Evolutionary conservation across 2,329 filamentous ascomycete genomes (phyloP), one percentile per base, ranked within the genome.

Genomic region (Albifimbria verrucaria): DNA sequence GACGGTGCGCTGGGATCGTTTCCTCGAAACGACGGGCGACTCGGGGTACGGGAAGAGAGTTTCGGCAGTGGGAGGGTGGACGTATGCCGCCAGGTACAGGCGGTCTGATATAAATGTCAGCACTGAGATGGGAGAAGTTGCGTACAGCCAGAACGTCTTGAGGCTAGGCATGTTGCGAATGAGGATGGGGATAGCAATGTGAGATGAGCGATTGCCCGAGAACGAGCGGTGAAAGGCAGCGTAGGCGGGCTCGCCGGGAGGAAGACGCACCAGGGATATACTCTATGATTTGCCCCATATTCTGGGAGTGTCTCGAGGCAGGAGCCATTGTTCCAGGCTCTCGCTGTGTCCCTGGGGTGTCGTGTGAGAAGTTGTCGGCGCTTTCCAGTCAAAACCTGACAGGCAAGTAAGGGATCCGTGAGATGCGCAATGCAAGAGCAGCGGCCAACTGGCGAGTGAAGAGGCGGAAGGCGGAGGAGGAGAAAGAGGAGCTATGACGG

Each of bases 51-150:
- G 93, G 69, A 97, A 97, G 39, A 88, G 81, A 28, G 93, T 96
- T 58, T 89, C 85, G 61, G 86, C 82, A 60, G 87, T 88, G 36
- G 94, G 94, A 47, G 89, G 77, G 60, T 90, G 86, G 50, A 89
- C 85, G 72, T 97, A 99, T 39, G 93, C 92, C 60, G 91, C 94
- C 60, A 99, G 86, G 70, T 97, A 99, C 49, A 99, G 81, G 53
- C 93, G 91, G 75, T 97, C 94, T 96, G 72, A 54, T 54, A 71
- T 61, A 56, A 54, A 58, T 28, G 57, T 69, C 56, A 67, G 63
- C 58, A 28, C 55, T 42, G 62, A 57, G 48, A 48, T 48, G 50
- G 59, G 60, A 11, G 55, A 32, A 50, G 24, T 24, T 20, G 20
- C 18, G 41, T 55, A 23, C 39, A 57, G 48, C 49, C 23, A 52